Base-by-base conservation (phyloP, 2,329 filamentous ascomycete genomes). In the Lachnellula suecica region DNA sequence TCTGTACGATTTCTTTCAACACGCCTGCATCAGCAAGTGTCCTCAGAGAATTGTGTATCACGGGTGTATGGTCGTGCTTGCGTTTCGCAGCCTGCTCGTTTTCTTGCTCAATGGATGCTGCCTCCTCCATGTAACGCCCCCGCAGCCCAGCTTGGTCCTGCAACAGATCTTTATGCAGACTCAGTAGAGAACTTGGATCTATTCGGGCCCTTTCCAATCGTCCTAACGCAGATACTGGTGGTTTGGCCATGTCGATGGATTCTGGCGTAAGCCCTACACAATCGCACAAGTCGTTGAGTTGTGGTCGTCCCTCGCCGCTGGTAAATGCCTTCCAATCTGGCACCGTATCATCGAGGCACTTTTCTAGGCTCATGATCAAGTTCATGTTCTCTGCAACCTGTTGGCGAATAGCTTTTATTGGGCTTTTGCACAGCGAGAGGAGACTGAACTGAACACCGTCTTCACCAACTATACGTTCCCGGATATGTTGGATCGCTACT, bases 361-460 rank as follows among this genome's bases (percentile, higher is more conserved):
- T 55, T 45, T 74, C 63, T 2, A 83, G 63, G 24, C 62, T 61
- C 6, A 65, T 57, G 25, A 80, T 56, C 17, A 68, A 66, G 57
- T 74, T 67, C 50, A 78, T 63, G 42, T 72, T 74, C 22, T 63
- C 55, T 2, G 74, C 72, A 20, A 85, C 73, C 4, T 69, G 41
- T 3, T 45, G 45, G 15, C 60, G 61, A 17, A 66, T 55, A 8
- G 47, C 54, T 8, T 49, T 66, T 1, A 88, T 69, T 0, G 89
- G 85, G 52, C 86, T 87, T 52, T 81, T 79, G 57, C 87, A 87
- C 2, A 96, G 72, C 22, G 89, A 85, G 44, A 96, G 76, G 34
- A 96, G 81, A 57, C 83, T 91, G 71, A 91, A 95, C n/a, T 85
- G 80, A 25, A 89, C 78, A 47, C 83, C 78, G 10, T 78, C 82